Conservation (phyloP, 2,329 filamentous ascomycete species). For the Fusarium multiceps region DNA sequence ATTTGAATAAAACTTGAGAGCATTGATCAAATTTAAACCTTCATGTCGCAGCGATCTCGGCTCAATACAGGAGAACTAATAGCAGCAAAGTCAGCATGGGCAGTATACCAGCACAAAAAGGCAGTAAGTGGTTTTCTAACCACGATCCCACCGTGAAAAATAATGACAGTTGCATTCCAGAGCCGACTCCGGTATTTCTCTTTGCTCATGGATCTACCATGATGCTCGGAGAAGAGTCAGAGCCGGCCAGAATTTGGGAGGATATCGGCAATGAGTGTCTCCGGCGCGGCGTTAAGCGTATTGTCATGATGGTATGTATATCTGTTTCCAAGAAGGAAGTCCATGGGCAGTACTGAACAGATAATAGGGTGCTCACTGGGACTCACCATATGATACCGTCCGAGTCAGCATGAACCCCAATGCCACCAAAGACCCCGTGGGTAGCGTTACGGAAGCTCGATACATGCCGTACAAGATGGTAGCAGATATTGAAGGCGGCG, state of each 20-base stretch:
- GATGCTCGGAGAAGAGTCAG: conserved; percentile 36
- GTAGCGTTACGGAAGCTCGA: conserved; percentile 73
- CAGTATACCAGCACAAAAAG: not conserved
- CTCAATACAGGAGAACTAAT: not conserved
- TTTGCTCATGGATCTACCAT: conserved; percentile 37
- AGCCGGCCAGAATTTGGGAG: conserved; percentile 35
- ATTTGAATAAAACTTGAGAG: not conserved
- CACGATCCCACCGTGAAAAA: too few species aligned
- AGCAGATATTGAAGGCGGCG: conserved; percentile 65
- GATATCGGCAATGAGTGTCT: conserved; percentile 28
- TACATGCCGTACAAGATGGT: conserved; percentile 71
- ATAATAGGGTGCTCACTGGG: conserved; percentile 67
- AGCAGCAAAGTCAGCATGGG: not conserved
- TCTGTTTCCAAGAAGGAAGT: too few species aligned
- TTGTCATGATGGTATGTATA: conserved; percentile 33
- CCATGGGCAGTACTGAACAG: too few species aligned
- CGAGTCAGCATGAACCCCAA: conserved; percentile 70
- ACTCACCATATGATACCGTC: conserved; percentile 64
- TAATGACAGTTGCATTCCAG: not conserved
- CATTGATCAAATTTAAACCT: fast-evolving
- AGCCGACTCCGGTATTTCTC: conserved; percentile 30
- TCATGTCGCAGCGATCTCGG: not conserved
- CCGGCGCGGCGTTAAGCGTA: conserved; percentile 17
- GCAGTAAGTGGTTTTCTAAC: not conserved
- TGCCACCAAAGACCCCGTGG: conserved; percentile 71